Evolutionary conservation across 495 filamentous ascomycete genomes (phyloP).

Genomic region (Penicillium paxilli): DNA sequence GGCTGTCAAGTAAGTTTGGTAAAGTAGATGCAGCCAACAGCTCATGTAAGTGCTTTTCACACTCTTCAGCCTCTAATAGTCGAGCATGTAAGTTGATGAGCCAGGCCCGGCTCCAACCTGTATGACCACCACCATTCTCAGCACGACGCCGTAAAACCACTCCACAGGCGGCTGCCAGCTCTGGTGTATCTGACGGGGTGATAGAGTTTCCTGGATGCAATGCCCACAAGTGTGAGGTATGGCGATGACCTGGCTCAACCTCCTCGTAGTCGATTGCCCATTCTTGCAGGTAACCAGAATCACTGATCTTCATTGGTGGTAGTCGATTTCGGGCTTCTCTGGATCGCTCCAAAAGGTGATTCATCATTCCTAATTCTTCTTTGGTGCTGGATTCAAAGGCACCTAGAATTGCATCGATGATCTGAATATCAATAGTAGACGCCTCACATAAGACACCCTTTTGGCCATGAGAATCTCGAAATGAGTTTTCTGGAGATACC

Average conservation of each 20-base stretch:
- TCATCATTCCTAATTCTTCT: conserved; percentile 22
- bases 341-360: conserved; percentile 18
- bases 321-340: conserved; percentile 20
- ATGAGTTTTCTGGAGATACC: conserved; percentile 51
- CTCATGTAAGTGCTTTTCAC: conserved; percentile 35
- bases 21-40: conserved; percentile 41
- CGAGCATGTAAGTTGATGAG: conserved; percentile 42
- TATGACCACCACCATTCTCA: conserved; percentile 45
- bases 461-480: conserved; percentile 26
- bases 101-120: conserved; percentile 52
- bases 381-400: conserved; percentile 28
- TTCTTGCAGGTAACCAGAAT: conserved; percentile 47
- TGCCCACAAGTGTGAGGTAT: conserved; percentile 49
- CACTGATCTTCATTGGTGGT: conserved; percentile 35
- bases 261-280: conserved; percentile 49
- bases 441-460: conserved; percentile 41
- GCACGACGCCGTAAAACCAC: conserved; percentile 39
- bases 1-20: conserved; percentile 43
- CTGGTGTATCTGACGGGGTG: conserved; percentile 19
- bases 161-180: conserved; percentile 35
- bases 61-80: conserved; percentile 27
- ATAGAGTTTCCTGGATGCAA: conserved; percentile 35
- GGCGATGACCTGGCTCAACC: conserved; percentile 49
- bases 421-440: conserved; percentile 50
- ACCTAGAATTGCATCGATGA: conserved; percentile 41